phyloP scores from a whole-genome alignment of 2,329 filamentous ascomycete species.

The Cytospora chrysosperma region DNA sequence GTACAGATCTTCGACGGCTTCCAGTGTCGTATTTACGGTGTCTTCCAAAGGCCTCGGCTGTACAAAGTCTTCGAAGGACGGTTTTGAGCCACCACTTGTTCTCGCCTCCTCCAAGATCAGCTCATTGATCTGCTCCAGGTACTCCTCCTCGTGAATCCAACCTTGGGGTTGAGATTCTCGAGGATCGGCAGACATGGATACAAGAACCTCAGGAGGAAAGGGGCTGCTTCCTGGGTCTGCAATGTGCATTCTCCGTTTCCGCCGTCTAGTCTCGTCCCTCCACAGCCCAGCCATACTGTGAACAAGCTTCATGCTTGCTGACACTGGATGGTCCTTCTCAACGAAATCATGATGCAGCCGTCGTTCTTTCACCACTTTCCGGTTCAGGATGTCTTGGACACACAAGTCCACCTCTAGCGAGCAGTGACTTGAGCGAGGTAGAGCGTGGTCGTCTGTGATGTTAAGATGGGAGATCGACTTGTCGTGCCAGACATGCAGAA shows the following conservation, averaged over 20 bases:
- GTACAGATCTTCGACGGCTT: slow-evolving; percentile 87
- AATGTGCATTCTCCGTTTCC: slow-evolving; percentile 69
- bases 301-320: slow-evolving; percentile 75
- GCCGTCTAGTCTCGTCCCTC: slow-evolving; percentile 81
- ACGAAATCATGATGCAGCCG: slow-evolving; percentile 83
- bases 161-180: slow-evolving; percentile 70
- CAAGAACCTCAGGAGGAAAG: slow-evolving; percentile 76
- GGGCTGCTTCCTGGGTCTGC: slow-evolving; percentile 66
- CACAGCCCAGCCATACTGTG: slow-evolving; percentile 91
- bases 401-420: slow-evolving; percentile 87
- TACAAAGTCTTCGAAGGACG: slow-evolving; percentile 67
- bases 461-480: slow-evolving; percentile 60
- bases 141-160: slow-evolving; percentile 93
- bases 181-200: slow-evolving; percentile 85
- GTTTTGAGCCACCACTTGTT: slow-evolving; percentile 41
- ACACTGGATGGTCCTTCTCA: slow-evolving; percentile 65
- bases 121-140: slow-evolving; percentile 60
- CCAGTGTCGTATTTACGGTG: slow-evolving; percentile 70
- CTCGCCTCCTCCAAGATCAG: slow-evolving; percentile 65
- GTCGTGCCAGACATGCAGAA: slow-evolving; percentile 76
- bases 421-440: slow-evolving; percentile 83
- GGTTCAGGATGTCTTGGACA: slow-evolving; percentile 84
- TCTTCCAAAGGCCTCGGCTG: slow-evolving; percentile 51
- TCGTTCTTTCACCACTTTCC: slow-evolving; percentile 72
- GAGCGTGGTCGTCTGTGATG: slow-evolving; percentile 60